Conservation (phyloP, 2,329 filamentous ascomycete species). For the Colletotrichum somersetense region DNA sequence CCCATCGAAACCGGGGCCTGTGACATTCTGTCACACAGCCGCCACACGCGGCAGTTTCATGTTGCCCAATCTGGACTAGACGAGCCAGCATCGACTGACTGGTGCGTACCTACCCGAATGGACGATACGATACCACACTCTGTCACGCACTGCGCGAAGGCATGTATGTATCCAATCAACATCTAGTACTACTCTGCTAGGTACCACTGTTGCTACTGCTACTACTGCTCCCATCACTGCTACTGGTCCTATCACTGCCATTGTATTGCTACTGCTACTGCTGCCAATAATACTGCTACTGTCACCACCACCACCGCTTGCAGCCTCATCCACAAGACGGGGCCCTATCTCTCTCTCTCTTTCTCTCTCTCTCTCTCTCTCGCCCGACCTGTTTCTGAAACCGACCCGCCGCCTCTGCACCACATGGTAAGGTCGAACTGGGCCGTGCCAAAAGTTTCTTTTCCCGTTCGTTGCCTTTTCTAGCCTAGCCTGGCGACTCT, state of each 20-base stretch:
- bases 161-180: neutral
- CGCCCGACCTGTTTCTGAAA: slow-evolving; percentile 40
- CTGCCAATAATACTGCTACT: neutral
- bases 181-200: neutral
- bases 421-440: neutral
- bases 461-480: neutral
- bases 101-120: no score
- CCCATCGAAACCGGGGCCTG: slow-evolving; percentile 40
- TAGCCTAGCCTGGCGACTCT: neutral
- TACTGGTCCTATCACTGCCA: neutral
- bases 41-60: slow-evolving; percentile 41
- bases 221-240: neutral
- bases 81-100: neutral
- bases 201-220: neutral
- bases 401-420: slow-evolving; percentile 27
- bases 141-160: neutral
- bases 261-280: neutral
- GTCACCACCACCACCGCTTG: neutral
- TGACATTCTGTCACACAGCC: slow-evolving; percentile 42
- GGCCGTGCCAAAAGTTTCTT: slow-evolving; percentile 22
- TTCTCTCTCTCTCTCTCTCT: no score
- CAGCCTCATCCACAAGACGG: slow-evolving; percentile 28
- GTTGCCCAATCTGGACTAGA: slow-evolving; percentile 8
- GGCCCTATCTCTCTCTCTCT: no score
- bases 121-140: neutral